Conservation (phyloP, 345 rosid species). For the Angophora floribunda region DNA sequence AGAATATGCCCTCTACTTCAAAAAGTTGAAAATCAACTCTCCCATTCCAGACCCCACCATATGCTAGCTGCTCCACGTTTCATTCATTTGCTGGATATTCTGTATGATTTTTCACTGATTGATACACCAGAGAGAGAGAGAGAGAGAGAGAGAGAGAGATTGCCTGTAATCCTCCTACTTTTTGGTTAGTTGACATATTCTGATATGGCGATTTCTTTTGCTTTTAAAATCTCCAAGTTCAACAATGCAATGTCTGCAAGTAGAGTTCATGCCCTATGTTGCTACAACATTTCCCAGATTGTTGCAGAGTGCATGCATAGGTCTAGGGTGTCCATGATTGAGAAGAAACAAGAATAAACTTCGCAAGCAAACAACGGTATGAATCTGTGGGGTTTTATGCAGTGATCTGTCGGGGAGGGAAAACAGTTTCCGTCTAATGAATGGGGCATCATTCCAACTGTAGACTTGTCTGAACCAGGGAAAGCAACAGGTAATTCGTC, state of each 20-base stretch:
- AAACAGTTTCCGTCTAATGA: neutral
- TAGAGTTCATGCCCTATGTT: neutral
- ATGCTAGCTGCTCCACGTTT: neutral
- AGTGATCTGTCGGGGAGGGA: neutral
- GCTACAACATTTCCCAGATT: neutral
- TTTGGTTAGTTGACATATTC: neutral
- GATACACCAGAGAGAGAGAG: neutral
- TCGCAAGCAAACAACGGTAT: neutral
- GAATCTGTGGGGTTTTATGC: neutral
- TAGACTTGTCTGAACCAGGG: neutral
- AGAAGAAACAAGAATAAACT: neutral
- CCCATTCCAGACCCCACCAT: neutral
- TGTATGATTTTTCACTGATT: neutral
- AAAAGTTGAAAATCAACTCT: neutral
- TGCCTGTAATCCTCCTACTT: neutral
- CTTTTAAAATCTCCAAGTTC: neutral
- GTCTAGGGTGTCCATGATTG: neutral
- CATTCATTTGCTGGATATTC: neutral
- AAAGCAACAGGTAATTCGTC: neutral
- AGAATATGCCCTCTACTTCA: neutral
- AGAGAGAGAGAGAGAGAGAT: neutral
- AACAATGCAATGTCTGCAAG: neutral
- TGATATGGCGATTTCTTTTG: neutral
- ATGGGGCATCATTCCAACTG: neutral
- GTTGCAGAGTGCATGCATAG: neutral